Conservation (phyloP, 208 protist genomes). For the Leishmania tropica region DNA sequence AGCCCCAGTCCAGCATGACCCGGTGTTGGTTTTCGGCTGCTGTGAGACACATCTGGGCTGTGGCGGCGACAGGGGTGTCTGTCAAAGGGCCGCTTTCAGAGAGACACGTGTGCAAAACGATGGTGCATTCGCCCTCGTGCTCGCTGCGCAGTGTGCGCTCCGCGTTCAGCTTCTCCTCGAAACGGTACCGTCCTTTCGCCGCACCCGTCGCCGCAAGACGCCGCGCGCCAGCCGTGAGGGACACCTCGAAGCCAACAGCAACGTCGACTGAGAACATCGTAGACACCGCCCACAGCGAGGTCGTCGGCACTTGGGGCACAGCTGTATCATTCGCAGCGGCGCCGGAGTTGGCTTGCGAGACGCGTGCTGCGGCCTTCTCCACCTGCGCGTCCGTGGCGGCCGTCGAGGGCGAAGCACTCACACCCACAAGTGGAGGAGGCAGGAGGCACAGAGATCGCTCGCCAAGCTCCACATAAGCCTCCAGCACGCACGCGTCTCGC, state of each 20-base stretch:
- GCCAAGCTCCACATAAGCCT: conserved; percentile 19
- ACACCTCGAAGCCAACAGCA: conserved; percentile 12
- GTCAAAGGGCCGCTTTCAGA: conserved; percentile 14
- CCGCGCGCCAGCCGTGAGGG: conserved; percentile 9
- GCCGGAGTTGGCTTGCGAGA: not conserved
- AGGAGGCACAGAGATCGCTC: conserved; percentile 33
- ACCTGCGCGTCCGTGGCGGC: not conserved
- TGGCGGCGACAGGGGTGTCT: conserved; percentile 7
- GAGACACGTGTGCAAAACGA: conserved; percentile 13
- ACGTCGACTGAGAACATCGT: conserved; percentile 4
- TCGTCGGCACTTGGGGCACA: not conserved
- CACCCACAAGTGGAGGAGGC: not conserved
- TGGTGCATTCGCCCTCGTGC: conserved; percentile 16
- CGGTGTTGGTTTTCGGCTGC: not conserved
- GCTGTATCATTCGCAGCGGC: not conserved
- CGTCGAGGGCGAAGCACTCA: not conserved
- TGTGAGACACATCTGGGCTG: not conserved
- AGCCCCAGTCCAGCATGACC: conserved; percentile 9
- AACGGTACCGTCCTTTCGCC: conserved; percentile 14
- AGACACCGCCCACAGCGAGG: not conserved
- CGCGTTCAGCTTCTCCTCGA: conserved; percentile 6
- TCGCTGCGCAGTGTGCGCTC: conserved; percentile 10
- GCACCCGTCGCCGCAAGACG: conserved; percentile 7
- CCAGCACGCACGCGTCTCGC: not conserved
- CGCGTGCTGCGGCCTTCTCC: not conserved